phyloP scores from a whole-genome alignment of 2,329 filamentous ascomycete species.

The Gnomoniopsis smithogilvyi region DNA sequence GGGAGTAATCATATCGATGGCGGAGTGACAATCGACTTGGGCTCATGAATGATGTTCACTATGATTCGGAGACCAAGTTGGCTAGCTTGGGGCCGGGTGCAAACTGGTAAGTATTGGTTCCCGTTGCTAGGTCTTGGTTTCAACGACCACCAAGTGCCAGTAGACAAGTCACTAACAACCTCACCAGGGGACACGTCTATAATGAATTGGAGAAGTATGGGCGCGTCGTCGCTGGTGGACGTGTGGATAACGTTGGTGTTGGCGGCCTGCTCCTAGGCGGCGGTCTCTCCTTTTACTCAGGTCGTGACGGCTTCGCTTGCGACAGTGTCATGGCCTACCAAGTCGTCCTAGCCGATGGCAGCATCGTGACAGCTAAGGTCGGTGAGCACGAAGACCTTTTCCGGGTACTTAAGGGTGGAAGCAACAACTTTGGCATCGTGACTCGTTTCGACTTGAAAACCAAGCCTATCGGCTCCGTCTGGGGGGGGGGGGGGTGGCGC shows the following conservation, averaged over 20 bases:
- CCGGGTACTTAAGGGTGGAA: slow-evolving; percentile 24
- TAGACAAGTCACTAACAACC: too few relatives aligned
- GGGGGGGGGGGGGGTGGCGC: not conserved
- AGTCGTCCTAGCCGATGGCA: not conserved
- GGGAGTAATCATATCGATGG: too few relatives aligned
- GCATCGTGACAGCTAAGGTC: not conserved
- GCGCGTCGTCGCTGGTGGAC: not conserved
- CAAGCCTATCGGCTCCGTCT: not conserved
- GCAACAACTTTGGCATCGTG: slow-evolving; percentile 27
- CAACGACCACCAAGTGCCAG: too few relatives aligned
- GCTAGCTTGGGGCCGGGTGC: too few relatives aligned
- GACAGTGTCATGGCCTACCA: slow-evolving; percentile 1
- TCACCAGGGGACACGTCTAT: too few relatives aligned
- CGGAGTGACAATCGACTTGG: too few relatives aligned
- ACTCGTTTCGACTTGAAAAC: slow-evolving; percentile 9
- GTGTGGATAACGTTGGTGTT: not conserved
- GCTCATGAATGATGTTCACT: too few relatives aligned
- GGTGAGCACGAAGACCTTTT: slow-evolving; percentile 23
- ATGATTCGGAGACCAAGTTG: too few relatives aligned
- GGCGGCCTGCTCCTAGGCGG: slow-evolving; percentile 2
- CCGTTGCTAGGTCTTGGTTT: too few relatives aligned
- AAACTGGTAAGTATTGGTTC: too few relatives aligned
- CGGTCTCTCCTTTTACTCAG: not conserved
- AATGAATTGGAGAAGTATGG: too few relatives aligned
- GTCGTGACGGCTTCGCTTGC: not conserved